Conservation (phyloP, 306 rosid genomes). For the Spatholobus suberectus region DNA sequence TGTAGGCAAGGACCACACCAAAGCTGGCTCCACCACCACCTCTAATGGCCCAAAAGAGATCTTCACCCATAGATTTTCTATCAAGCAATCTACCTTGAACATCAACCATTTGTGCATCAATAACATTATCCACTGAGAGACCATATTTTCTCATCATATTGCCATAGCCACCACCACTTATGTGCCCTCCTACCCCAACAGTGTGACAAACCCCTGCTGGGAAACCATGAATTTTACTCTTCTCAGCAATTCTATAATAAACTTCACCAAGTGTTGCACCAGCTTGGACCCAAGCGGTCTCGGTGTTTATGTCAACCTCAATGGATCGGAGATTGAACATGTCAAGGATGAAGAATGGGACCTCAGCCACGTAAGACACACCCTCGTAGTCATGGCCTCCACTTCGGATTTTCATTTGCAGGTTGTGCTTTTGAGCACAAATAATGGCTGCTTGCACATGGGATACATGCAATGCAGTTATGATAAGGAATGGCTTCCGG, state of each 20-base stretch:
- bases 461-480: conserved; percentile 67
- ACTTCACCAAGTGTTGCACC: conserved; percentile 77
- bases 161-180: conserved; percentile 86
- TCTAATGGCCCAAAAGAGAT: conserved; percentile 88
- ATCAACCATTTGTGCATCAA: conserved; percentile 70
- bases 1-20: conserved; percentile 68
- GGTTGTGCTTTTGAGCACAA: conserved; percentile 57
- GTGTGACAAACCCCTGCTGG: conserved; percentile 87
- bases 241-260: conserved; percentile 58
- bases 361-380: conserved; percentile 55
- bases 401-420: conserved; percentile 73
- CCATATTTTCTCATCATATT: conserved; percentile 80
- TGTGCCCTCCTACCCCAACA: conserved; percentile 76
- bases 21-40: conserved; percentile 90
- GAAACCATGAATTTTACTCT: conserved; percentile 65
- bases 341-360: conserved; percentile 73
- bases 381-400: conserved; percentile 84
- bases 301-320: conserved; percentile 46
- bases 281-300: conserved; percentile 69
- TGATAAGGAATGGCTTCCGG: conserved; percentile 60
- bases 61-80: conserved; percentile 76
- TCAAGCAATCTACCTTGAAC: conserved; percentile 60
- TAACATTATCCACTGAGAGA: conserved; percentile 59
- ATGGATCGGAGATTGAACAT: conserved; percentile 65
- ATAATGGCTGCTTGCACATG: conserved; percentile 58